Percentiles rank a stretch among this genome's conserved stretches.
Conservation (phyloP, 2,329 filamentous ascomycete genomes). For the Dactylellina haptotyla region DNA sequence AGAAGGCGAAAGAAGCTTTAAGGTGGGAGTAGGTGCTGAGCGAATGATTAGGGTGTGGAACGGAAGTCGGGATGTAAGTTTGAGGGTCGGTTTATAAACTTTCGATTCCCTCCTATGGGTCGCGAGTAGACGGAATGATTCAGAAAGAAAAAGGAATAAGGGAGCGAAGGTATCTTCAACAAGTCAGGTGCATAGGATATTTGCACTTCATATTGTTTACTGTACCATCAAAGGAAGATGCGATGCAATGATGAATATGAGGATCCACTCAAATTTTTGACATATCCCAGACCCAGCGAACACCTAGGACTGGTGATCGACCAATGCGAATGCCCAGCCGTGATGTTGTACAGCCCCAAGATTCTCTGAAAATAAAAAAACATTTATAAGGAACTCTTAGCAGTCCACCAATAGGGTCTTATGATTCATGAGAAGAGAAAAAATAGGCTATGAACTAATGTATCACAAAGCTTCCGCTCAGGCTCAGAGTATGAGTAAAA, state of each 20-base stretch:
- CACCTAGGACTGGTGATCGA: neutral
- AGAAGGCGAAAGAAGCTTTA: neutral
- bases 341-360: slow-evolving; percentile 7
- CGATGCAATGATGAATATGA: neutral
- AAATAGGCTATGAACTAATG: slow-evolving; percentile 1
- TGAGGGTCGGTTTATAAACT: slow-evolving; percentile 6
- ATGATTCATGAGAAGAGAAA: no score
- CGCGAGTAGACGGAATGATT: neutral
- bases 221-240: neutral
- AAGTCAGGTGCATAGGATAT: slow-evolving; percentile 4
- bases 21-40: neutral
- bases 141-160: neutral
- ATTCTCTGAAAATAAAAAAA: neutral
- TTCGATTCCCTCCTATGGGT: neutral
- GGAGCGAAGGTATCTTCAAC: neutral
- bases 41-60: neutral
- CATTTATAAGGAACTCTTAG: neutral
- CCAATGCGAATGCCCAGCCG: neutral
- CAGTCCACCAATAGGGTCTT: slow-evolving; percentile 1
- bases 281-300: neutral
- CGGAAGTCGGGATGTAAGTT: neutral
- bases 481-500: slow-evolving; percentile 7
- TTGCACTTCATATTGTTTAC: neutral
- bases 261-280: slow-evolving; percentile 5
- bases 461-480: slow-evolving; percentile 3